Evolutionary conservation across 768 basidiomycete genomes (phyloP), one percentile per base, ranked within the genome.

Genomic region (Russula olivacea): DNA sequence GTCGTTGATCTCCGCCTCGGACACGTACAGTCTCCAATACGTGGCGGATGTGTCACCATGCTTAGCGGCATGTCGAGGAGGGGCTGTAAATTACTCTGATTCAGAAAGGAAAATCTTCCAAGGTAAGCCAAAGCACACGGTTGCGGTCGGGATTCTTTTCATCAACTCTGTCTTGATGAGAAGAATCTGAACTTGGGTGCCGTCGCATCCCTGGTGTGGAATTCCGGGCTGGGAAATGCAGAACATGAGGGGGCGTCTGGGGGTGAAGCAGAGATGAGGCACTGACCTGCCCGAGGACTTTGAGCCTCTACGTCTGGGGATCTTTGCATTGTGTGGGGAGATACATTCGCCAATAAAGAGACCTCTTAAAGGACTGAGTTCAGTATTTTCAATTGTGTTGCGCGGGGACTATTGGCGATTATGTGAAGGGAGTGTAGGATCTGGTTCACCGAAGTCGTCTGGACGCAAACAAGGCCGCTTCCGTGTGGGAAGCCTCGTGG

Each of bases 11-110:
- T 58, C 41, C 8, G 67, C 67, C 34, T 68, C 55, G 14, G 60
- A 55, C 14, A 3, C 25, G 34, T 68, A 68, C 28, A 59, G n/a
- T 15, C 55, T 58, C 67, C 67, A 68, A n/a, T 67, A 62, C 38
- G 48, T 52, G 32, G 61, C 30, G 14, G 55, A 62, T n/a, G 61
- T 58, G 30, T 62, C 61, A 15, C 56, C 55, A 23, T 45, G n/a
- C 4, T 45, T n/a, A 11, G 19, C 19, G 43, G n/a, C 19, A 45
- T 57, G 57, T 47, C 47, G 30, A 6, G 9, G 17, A 41, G 41
- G 30, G 8, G 23, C 61, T 62, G 51, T 28, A 9, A 23, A 34
- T 45, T 19, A 8, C 23, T 15, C 41, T 1, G 2, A 51, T 41
- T 62, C 14, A 58, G 40, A 43, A 25, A 55, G n/a, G 19, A 8